phyloP scores from a whole-genome alignment of 495 filamentous ascomycete species.

The Zalerion maritima region DNA sequence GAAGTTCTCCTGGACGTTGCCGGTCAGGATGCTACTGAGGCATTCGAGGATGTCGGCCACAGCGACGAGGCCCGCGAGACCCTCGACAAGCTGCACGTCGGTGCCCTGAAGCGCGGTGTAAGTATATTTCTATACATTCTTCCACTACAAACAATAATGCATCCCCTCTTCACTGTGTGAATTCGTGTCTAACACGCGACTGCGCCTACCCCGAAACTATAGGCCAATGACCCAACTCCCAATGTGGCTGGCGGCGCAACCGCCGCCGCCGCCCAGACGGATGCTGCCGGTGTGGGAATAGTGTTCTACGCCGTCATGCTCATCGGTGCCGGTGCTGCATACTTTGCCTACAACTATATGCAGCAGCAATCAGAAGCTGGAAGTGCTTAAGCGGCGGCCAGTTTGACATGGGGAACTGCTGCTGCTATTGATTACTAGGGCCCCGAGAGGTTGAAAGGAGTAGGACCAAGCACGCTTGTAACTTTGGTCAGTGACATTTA shows the following conservation, averaged over 20 bases:
- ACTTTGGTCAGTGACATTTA: too few relatives aligned
- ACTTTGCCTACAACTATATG: constrained; percentile 77
- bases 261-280: constrained; percentile 35
- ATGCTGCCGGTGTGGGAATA: constrained; percentile 48
- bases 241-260: constrained; percentile 32
- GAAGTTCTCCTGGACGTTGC: constrained; percentile 94
- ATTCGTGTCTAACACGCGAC: constrained; percentile 8
- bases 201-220: constrained; percentile 8
- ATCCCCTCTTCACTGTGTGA: constrained; percentile 5
- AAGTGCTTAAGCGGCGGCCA: too few relatives aligned
- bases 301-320: constrained; percentile 73
- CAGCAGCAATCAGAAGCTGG: too few relatives aligned
- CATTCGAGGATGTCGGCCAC: constrained; percentile 99
- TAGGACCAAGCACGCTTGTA: too few relatives aligned
- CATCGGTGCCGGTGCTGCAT: constrained; percentile 62
- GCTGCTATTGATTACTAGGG: too few relatives aligned
- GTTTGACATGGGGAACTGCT: too few relatives aligned
- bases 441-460: too few relatives aligned
- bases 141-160: constrained; percentile 2
- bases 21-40: constrained; percentile 93
- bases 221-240: constrained; percentile 79
- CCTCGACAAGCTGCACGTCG: constrained; percentile 64
- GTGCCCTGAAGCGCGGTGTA: constrained; percentile 77
- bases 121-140: constrained; percentile 12
- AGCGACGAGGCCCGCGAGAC: constrained; percentile 97